Evolutionary conservation across 2,329 filamentous ascomycete genomes (phyloP), one percentile per base, ranked within the genome.

Genomic region (Lasiodiplodia sp.): DNA sequence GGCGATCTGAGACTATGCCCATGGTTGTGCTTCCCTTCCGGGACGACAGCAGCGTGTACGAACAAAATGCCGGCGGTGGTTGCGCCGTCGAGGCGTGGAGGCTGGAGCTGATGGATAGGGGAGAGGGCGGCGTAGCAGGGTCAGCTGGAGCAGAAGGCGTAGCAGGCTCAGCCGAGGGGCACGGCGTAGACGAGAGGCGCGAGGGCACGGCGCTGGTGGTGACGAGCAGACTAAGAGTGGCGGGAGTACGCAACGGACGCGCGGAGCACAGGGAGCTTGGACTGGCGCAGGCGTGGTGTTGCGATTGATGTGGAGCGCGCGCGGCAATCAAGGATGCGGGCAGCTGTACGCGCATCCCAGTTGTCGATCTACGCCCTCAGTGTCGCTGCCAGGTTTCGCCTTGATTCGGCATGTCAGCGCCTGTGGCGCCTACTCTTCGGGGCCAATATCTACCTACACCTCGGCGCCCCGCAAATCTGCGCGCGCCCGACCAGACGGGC

Each of bases 1-100:
- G 72, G 16, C 72, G 73, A n/a, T 58, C 66, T 23, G 52, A 55
- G 14, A 21, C 37, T 21, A 63, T 25, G 18, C 56, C 68, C 68
- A 69, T 69, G 49, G 25, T 58, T 49, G 28, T 40, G 53, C 10
- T 37, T 62, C 66, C 66, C 57, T 44, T 58, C 49, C 57, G 56
- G 56, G 57, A 63, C 37, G 37, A 25, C 57, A 28, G 31, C 23
- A 37, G 44, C 18, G 18, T 31, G 31, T 37, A 37, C 8, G 23
- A 18, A 64, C 63, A 66, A 55, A 56, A 56, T n/a, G n/a, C 31
- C 12, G 47, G 47, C 44, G 31, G 44, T 47, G 5, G 63, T n/a
- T 16, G 51, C 34, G 34, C 51, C 23, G 51, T 44, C 34, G n/a
- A 52, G 16, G 63, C 37, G 63, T 53, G 16, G 55, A 37, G 21